phyloP scores from a whole-genome alignment of 2,329 filamentous ascomycete species.

The Leptographium flavum region DNA sequence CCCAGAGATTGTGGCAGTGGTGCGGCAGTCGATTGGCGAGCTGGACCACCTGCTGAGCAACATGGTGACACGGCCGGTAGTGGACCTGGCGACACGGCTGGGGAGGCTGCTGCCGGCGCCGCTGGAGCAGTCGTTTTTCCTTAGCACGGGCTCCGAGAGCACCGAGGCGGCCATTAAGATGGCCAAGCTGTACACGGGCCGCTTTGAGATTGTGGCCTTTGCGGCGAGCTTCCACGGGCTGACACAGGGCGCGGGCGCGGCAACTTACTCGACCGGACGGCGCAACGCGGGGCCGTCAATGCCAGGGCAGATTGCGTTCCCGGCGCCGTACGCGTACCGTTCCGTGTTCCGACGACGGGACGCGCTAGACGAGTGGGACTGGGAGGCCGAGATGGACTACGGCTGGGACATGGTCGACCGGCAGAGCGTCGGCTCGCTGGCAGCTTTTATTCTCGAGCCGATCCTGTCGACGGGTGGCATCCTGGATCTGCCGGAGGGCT shows the following conservation, averaged over 20 bases:
- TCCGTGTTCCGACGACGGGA: constrained; percentile 45
- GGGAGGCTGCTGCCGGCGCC: constrained; percentile 28
- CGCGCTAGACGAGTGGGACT: constrained; percentile 40
- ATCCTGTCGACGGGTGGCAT: constrained; percentile 45
- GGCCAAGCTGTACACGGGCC: constrained; percentile 47
- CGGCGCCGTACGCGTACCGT: constrained; percentile 45
- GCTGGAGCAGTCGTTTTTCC: constrained; percentile 39
- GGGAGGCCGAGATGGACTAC: constrained; percentile 49
- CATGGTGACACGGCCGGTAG: constrained; percentile 41
- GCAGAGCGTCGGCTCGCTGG: constrained; percentile 43
- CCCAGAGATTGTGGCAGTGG: constrained; percentile 38
- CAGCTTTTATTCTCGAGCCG: constrained; percentile 47
- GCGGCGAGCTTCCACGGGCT: constrained; percentile 46
- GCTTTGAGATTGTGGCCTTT: constrained; percentile 48
- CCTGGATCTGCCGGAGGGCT: constrained; percentile 37
- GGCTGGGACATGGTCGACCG: constrained; percentile 47
- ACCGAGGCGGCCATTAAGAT: constrained; percentile 25
- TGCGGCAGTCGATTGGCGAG: constrained; percentile 28
- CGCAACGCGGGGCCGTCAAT: constrained; percentile 29
- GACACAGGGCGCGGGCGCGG: constrained; percentile 34
- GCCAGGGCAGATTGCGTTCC: constrained; percentile 43
- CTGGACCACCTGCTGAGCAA: constrained; percentile 43
- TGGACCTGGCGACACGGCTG: constrained; percentile 35
- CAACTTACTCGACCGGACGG: constrained; percentile 39
- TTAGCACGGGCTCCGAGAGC: constrained; percentile 19